Evolutionary conservation across 805 yeast species (phyloP), one percentile per base, ranked within the genome.

Genomic region (Spathaspora hagerdaliae): DNA sequence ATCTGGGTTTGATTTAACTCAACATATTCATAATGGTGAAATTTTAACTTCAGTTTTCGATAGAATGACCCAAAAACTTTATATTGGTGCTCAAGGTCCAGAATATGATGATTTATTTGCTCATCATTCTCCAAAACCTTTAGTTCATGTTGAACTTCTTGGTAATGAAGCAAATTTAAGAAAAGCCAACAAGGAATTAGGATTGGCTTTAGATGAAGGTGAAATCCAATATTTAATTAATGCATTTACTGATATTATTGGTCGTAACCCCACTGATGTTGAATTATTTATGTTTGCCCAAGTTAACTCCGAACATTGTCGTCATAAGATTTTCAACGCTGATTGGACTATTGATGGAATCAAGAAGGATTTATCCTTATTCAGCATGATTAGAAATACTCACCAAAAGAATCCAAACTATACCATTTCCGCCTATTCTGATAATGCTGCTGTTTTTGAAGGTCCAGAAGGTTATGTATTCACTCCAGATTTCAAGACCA

Each of bases 281-380:
- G 99, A 94, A 69, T 75, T 94, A 51, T 94, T 94, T 69, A 94
- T 94, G 97, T 94, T 94, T 74, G 99, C 99, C 36, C 99, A 94
- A 72, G 99, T 94, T 55, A 94, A 94, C 74, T 90, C 97, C 26
- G 99, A 94, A 71, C 99, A 94, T 73, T 94, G 99, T 75, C 87
- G 99, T 67, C 99, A 94, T 73, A 94, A 94, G 73, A 94, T 94
- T 55, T 94, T 94, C 78, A 94, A 94, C 61, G 99, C 99, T 37
- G 95, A 87, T 58, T 94, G 99, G 99, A 87, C 87, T 52, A 87
- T 94, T 52, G 97, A 94, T 65, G 90, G 88, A 43, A 77, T 79
- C 43, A 69, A 77, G 58, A 87, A 88, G 66, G 82, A 85, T 43
- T 61, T 78, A 58, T 77, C 96, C 14, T 74, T 94, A 55, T 94